Percentiles rank a stretch among this genome's conserved stretches.
Evolutionary conservation across 1,139 yeast species (phyloP).

Genomic region (Pichia sp.): DNA sequence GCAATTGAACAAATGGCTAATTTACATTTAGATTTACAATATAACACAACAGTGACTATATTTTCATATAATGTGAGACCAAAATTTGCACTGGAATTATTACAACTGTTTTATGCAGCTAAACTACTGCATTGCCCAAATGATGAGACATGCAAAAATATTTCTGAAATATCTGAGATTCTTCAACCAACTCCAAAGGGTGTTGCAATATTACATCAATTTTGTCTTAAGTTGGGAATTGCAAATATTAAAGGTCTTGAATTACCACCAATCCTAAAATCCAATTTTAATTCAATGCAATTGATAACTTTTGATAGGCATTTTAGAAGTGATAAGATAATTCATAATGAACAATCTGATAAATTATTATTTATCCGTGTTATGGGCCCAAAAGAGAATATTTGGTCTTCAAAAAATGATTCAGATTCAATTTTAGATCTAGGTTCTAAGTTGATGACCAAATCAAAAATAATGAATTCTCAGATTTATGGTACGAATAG

Average conservation of each 20-base stretch:
- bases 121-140: slow-evolving; percentile 71
- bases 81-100: slow-evolving; percentile 44
- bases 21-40: slow-evolving; percentile 43
- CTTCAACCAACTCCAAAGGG: slow-evolving; percentile 95
- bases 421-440: slow-evolving; percentile 33
- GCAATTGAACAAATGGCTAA: slow-evolving; percentile 49
- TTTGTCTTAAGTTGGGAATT: slow-evolving; percentile 49
- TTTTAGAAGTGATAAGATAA: slow-evolving; percentile 50
- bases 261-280: slow-evolving; percentile 37
- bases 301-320: slow-evolving; percentile 66
- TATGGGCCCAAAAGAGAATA: slow-evolving; percentile 63
- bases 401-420: slow-evolving; percentile 53
- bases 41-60: slow-evolving; percentile 47
- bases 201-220: slow-evolving; percentile 57
- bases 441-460: slow-evolving; percentile 5
- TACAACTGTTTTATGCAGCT: slow-evolving; percentile 56
- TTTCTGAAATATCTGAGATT: slow-evolving; percentile 34
- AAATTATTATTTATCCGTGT: slow-evolving; percentile 56
- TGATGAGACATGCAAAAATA: slow-evolving; percentile 54
- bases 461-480: neutral
- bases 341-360: slow-evolving; percentile 60
- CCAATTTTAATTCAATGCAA: slow-evolving; percentile 65
- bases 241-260: slow-evolving; percentile 31
- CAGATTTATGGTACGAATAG: slow-evolving; percentile 1
- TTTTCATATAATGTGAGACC: slow-evolving; percentile 52